Conservation (phyloP, 2,329 filamentous ascomycete genomes). For the Shiraia bambusicola region DNA sequence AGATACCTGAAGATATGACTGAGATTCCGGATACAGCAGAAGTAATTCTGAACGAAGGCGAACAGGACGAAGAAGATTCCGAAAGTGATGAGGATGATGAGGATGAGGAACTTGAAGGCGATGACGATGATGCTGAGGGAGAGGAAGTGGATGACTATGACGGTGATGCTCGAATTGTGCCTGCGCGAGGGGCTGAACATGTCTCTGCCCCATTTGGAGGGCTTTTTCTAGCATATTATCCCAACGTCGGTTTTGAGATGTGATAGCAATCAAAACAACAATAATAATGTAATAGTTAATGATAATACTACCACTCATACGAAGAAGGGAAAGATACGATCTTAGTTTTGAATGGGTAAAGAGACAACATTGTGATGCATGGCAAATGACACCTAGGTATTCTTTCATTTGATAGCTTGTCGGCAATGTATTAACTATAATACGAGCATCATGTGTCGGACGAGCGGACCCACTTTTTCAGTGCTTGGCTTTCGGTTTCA, state of each 20-base stretch:
- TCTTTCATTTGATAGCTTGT: no score
- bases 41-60: slow-evolving; percentile 24
- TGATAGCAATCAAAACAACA: no score
- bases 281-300: background rate
- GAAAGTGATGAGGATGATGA: slow-evolving; percentile 20
- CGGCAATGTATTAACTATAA: no score
- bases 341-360: no score
- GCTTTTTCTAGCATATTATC: slow-evolving; percentile 24
- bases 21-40: slow-evolving; percentile 32
- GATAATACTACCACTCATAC: no score
- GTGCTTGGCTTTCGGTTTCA: slow-evolving; percentile 27
- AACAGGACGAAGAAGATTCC: slow-evolving; percentile 12
- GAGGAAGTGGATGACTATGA: slow-evolving; percentile 18
- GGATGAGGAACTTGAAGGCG: slow-evolving; percentile 11
- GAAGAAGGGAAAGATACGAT: no score
- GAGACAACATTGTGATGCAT: no score
- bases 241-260: no score
- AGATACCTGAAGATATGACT: slow-evolving; percentile 35
- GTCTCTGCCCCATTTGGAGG: slow-evolving; percentile 28
- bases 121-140: slow-evolving; percentile 12
- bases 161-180: slow-evolving; percentile 12
- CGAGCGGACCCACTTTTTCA: slow-evolving; percentile 19
- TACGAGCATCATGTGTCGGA: no score
- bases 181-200: slow-evolving; percentile 16
- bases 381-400: no score